These are phyloP conservation scores for Polygonum aviculare DNA, from an alignment of 148 eudicot species.

Conservation along the genomic window DNA sequence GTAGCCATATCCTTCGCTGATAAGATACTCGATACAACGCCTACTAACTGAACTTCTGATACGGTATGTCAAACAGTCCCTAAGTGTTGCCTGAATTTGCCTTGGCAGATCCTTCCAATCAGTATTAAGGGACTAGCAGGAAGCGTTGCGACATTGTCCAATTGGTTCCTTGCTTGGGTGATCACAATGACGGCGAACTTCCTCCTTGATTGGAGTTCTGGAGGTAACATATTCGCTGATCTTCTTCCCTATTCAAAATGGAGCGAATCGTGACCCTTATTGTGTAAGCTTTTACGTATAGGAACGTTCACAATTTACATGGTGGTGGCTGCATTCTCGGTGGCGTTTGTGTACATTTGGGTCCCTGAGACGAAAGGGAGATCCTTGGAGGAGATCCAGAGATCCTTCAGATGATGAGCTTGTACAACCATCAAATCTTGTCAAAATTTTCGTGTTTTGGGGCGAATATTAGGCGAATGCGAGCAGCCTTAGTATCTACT, in stretches of 20 bases:
- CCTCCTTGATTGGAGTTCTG: slow-evolving; percentile 2
- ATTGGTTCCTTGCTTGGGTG: slow-evolving; percentile 9
- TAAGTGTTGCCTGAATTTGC: background rate
- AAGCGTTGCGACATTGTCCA: slow-evolving; percentile 4
- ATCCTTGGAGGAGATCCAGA: slow-evolving; percentile 70
- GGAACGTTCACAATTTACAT: slow-evolving; percentile 64
- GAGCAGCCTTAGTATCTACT: background rate
- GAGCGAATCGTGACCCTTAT: background rate
- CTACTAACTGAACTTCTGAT: background rate
- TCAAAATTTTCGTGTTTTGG: background rate
- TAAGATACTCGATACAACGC: background rate
- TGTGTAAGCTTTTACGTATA: slow-evolving; percentile 5
- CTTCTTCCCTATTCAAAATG: background rate
- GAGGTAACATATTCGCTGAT: background rate
- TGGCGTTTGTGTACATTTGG: slow-evolving; percentile 48
- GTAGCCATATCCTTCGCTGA: slow-evolving; percentile 23
- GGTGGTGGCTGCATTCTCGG: slow-evolving; percentile 38
- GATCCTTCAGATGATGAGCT: slow-evolving; percentile 42
- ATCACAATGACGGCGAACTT: slow-evolving; percentile 11
- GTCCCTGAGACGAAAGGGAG: slow-evolving; percentile 83
- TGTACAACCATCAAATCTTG: background rate
- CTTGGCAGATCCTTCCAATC: slow-evolving; percentile 11
- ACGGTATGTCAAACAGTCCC: background rate
- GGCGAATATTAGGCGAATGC: background rate
- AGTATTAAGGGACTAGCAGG: slow-evolving; percentile 11